Percentiles rank a stretch among this genome's conserved stretches.
phyloP scores from a whole-genome alignment of 441 rosid species.

The Viola pubescens region DNA sequence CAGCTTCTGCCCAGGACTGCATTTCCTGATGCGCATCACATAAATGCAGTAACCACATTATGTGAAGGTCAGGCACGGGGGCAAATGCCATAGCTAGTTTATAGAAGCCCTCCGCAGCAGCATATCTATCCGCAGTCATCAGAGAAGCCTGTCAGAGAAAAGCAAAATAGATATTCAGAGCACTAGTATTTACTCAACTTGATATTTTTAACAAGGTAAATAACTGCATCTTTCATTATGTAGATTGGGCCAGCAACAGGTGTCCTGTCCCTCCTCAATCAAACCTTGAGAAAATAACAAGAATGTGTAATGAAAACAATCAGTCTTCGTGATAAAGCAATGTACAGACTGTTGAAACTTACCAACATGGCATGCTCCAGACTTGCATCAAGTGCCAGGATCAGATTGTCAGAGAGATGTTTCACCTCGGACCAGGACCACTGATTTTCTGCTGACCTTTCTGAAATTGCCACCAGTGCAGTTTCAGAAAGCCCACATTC shows the following conservation, averaged over 20 bases:
- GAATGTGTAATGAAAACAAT: background rate
- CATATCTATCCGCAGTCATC: conserved; percentile 90
- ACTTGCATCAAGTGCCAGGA: conserved; percentile 96
- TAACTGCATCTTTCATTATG: too few relatives aligned
- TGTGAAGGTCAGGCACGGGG: conserved; percentile 98
- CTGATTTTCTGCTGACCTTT: conserved; percentile 50
- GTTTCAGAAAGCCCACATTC: conserved; percentile 83
- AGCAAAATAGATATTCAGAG: conserved; percentile 15
- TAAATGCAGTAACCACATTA: conserved; percentile 98
- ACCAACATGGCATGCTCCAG: conserved; percentile 96
- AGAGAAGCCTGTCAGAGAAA: conserved; percentile 51
- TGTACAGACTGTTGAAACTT: conserved; percentile 25
- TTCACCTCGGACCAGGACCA: conserved; percentile 95
- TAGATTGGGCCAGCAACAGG: too few relatives aligned
- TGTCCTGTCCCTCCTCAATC: background rate
- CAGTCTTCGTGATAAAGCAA: background rate
- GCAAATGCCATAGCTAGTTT: conserved; percentile 99
- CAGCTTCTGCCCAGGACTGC: conserved; percentile 99
- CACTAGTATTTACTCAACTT: conserved; percentile 1
- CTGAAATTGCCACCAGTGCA: conserved; percentile 50
- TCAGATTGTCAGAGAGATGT: conserved; percentile 69
- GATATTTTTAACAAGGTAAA: too few relatives aligned
- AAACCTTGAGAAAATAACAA: background rate
- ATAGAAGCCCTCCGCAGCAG: conserved; percentile 95
- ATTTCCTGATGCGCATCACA: conserved; percentile 99